Evolutionary conservation across 176 grass and related monocot species (phyloP).

Genomic region (Poa pratensis): DNA sequence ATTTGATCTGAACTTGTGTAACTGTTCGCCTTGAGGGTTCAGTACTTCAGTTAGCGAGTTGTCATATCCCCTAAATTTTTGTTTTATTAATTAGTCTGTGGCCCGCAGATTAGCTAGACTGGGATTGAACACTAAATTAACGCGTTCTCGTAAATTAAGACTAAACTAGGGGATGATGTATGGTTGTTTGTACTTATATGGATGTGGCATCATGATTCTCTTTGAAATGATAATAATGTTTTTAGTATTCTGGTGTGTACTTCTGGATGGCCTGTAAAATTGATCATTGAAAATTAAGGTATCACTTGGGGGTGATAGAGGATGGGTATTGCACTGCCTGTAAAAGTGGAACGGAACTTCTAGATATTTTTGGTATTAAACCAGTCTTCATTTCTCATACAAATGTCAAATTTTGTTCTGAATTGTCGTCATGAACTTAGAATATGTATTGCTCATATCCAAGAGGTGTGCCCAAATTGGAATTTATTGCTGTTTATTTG

Average conservation of each 20-base stretch:
- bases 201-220: not conserved
- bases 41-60: not conserved
- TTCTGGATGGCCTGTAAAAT: not conserved
- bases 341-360: not conserved
- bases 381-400: too few species aligned
- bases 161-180: not conserved
- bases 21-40: slow-evolving; percentile 1
- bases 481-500: not conserved
- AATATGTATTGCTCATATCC: not conserved
- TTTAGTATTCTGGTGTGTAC: not conserved
- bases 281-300: not conserved
- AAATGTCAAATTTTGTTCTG: not conserved
- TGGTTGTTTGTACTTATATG: not conserved
- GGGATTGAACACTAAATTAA: not conserved
- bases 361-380: not conserved
- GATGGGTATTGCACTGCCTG: not conserved
- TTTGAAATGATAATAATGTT: not conserved
- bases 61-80: not conserved
- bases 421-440: not conserved
- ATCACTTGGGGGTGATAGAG: not conserved
- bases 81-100: not conserved
- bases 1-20: slow-evolving; percentile 26
- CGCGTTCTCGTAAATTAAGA: not conserved
- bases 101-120: not conserved
- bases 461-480: not conserved